Evolutionary conservation across 2,329 filamentous ascomycete genomes (phyloP), one percentile per base, ranked within the genome.

Genomic region (Penicillium sp.): DNA sequence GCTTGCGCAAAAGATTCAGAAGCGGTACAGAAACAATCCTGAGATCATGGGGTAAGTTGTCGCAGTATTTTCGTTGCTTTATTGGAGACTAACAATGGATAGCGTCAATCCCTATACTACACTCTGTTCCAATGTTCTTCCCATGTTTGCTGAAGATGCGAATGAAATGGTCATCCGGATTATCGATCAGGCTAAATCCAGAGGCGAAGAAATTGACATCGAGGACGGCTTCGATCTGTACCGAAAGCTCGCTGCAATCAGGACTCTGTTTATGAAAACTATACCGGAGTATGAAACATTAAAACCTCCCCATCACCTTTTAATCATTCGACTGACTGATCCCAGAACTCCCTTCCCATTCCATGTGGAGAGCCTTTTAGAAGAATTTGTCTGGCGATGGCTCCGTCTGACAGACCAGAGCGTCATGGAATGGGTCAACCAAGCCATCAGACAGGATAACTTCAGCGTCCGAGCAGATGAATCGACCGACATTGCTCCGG

Each of bases 371-470:
- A 82, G 84, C 37, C 75, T 95, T 13, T 78, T 98, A 15, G 87
- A 91, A 54, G 86, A 88, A 31, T 98, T 97, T 68, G 93, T 97
- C 5, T 97, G 91, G 91, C 84, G 89, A 50, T 98, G 91, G 91
- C 89, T 98, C 55, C 79, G 81, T 46, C 81, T 84, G 55, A 90
- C 89, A 6, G 90, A 97, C 61, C 75, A 76, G 29, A 89, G 86
- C 64, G 84, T 96, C 63, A 78, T 87, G 53, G 83, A 84, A 23
- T 93, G 93, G 76, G 88, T 97, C 33, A 89, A 95, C 41, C 83
- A 92, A 62, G 91, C 93, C 7, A 86, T 96, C 69, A 92, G 89
- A 67, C 88, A 95, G 60, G 93, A 98, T 66, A 74, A 83, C 49
- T 98, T 97, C 70, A 80, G 84, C 59, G 84, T 95, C 46, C 81